phyloP scores from a whole-genome alignment of 441 rosid species.

The Viola pubescens region DNA sequence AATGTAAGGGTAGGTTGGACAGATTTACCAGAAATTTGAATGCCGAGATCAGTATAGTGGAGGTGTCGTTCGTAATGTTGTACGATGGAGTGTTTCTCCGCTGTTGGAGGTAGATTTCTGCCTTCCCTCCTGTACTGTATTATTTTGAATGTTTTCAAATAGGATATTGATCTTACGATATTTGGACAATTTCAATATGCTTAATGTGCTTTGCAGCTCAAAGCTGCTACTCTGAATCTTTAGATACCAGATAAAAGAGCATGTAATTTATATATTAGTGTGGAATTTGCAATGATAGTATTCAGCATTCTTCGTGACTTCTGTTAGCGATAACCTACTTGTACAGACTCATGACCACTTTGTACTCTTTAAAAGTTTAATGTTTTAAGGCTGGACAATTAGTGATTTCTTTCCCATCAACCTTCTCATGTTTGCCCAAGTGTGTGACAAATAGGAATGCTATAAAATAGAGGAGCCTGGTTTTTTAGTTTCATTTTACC shows the following conservation, averaged over 20 bases:
- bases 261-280: background rate
- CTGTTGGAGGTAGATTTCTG: slow-evolving; percentile 55
- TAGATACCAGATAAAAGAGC: background rate
- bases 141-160: background rate
- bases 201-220: background rate
- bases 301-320: background rate
- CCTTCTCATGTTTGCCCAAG: too few relatives aligned
- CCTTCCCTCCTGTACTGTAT: slow-evolving; percentile 3
- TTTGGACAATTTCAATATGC: background rate
- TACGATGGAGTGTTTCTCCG: slow-evolving; percentile 75
- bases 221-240: background rate
- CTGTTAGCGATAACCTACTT: background rate
- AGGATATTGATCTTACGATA: background rate
- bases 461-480: too few relatives aligned
- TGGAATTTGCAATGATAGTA: too few relatives aligned
- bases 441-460: too few relatives aligned
- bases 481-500: too few relatives aligned
- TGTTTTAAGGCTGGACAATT: background rate
- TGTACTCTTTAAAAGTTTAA: background rate
- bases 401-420: too few relatives aligned
- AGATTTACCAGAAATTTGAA: slow-evolving; percentile 76
- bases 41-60: slow-evolving; percentile 49
- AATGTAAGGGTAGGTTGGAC: slow-evolving; percentile 58
- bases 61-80: slow-evolving; percentile 73
- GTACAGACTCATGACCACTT: background rate